Evolutionary conservation across 2,329 filamentous ascomycete genomes (phyloP).

Genomic region (Venturia asperata): DNA sequence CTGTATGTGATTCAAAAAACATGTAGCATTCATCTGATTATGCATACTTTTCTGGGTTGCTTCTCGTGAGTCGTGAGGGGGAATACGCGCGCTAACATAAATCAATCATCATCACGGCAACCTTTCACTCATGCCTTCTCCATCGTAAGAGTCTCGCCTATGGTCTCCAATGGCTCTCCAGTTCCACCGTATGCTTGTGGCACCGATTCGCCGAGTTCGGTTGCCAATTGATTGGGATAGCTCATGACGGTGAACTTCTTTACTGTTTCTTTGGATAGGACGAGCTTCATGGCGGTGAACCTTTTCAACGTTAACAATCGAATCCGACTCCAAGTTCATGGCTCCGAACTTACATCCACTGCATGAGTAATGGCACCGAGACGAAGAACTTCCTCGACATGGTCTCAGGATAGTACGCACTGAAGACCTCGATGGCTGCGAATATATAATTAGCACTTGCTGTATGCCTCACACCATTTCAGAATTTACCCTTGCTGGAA

Average conservation of each 20-base stretch:
- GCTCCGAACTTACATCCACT: slow-evolving; percentile 48
- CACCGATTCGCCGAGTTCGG: slow-evolving; percentile 58
- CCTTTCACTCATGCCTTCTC: slow-evolving; percentile 15
- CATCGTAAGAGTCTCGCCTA: slow-evolving; percentile 37
- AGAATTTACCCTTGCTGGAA: slow-evolving; percentile 40
- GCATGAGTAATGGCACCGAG: slow-evolving; percentile 87
- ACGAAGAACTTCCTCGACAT: slow-evolving; percentile 91
- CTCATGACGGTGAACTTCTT: slow-evolving; percentile 45
- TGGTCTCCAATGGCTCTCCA: slow-evolving; percentile 45
- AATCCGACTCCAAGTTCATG: not conserved
- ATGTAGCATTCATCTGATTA: not conserved
- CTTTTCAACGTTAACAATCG: not conserved
- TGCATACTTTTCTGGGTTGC: not conserved
- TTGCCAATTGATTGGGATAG: slow-evolving; percentile 59
- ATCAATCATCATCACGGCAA: not conserved
- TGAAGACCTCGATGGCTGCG: slow-evolving; percentile 75
- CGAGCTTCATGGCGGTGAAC: slow-evolving; percentile 41
- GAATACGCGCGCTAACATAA: slow-evolving; percentile 2
- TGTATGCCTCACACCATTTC: not conserved
- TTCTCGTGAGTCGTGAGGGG: not conserved
- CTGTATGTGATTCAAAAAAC: not conserved
- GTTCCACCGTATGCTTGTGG: slow-evolving; percentile 76
- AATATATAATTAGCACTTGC: not conserved
- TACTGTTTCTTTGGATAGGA: slow-evolving; percentile 43
- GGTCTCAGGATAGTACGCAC: slow-evolving; percentile 80